Evolutionary conservation across 2,329 filamentous ascomycete species (phyloP), one percentile per base, ranked within the genome.

Genomic region (Blastomyces parvus): DNA sequence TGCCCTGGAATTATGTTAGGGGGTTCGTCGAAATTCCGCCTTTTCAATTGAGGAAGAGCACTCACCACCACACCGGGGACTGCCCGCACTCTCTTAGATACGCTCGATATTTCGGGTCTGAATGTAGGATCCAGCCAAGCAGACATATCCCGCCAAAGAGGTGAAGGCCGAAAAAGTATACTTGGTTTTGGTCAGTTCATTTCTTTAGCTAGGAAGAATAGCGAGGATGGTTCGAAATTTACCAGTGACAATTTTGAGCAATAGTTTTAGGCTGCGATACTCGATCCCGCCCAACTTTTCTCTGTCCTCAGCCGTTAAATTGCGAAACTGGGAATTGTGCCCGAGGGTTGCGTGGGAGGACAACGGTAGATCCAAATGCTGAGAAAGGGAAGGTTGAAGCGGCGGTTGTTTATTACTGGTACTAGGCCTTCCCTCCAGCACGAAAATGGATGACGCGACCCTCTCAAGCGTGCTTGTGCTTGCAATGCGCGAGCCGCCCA

Each of bases 221-320:
- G 55, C 44, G 62, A 33, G 19, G 22, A n/a, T 44, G 50, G 36
- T 13, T 38, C 13, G 36, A 71, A 64, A 67, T 80, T 78, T 71
- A 38, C 73, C 65, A 0, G 77, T 46, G 25, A 59, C 74, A 63
- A 83, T 79, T 65, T 81, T 81, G 19, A 83, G 67, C 14, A 84
- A 68, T 0, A 83, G 66, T 66, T 80, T 81, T 40, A 83, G 69
- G 40, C 76, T 79, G 0, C 80, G 76, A 53, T 83, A 83, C 67
- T 83, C 82, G 44, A 82, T 79, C 0, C 81, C 82, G 0, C 81
- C 81, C 0, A 83, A 71, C n/a, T 74, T 71, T 63, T 81, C 78
- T 5, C 76, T 70, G 55, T 79, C 78, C 22, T 74, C 66, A 0
- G 71, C 69, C 0, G 75, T 75, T 59, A 82, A 53, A 59, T 81